Conservation (phyloP, 257 asterid genomes). For the Prunella vulgaris region DNA sequence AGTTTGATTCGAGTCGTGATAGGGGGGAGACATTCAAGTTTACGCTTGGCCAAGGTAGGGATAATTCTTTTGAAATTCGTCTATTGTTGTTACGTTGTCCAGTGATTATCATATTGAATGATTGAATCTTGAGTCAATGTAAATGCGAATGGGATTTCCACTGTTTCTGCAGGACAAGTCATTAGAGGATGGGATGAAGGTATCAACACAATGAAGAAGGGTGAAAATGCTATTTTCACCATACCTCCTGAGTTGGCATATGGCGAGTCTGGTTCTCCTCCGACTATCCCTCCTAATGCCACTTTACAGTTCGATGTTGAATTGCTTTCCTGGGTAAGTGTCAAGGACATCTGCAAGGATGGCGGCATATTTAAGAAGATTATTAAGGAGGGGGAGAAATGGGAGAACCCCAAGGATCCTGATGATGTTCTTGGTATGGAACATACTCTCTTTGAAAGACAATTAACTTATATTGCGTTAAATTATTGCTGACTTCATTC, state of each 20-base stretch:
- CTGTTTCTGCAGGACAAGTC: conserved; percentile 52
- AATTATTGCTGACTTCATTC: not conserved
- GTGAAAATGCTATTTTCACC: conserved; percentile 64
- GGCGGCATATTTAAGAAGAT: conserved; percentile 63
- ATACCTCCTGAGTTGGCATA: conserved; percentile 74
- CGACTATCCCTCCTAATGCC: conserved; percentile 69
- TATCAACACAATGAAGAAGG: conserved; percentile 73
- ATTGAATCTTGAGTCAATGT: not conserved
- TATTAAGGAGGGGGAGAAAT: conserved; percentile 50
- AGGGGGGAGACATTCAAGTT: conserved; percentile 51
- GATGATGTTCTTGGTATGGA: conserved; percentile 55
- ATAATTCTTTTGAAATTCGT: not conserved
- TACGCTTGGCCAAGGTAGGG: conserved; percentile 68
- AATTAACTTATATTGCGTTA: not conserved
- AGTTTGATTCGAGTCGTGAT: conserved; percentile 70
- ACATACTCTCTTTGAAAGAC: not conserved
- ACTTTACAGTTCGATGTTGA: conserved; percentile 64
- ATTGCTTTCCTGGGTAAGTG: conserved; percentile 55
- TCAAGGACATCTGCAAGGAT: conserved; percentile 64
- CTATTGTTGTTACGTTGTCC: not conserved
- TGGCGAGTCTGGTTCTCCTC: conserved; percentile 74
- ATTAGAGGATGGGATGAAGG: conserved; percentile 77
- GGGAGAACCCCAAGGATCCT: conserved; percentile 64
- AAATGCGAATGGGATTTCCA: not conserved
- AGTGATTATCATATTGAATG: not conserved